These are phyloP conservation scores for Mycosphaerella sp. DNA, from an alignment of 2,329 filamentous ascomycete species.

Conservation along the genomic window DNA sequence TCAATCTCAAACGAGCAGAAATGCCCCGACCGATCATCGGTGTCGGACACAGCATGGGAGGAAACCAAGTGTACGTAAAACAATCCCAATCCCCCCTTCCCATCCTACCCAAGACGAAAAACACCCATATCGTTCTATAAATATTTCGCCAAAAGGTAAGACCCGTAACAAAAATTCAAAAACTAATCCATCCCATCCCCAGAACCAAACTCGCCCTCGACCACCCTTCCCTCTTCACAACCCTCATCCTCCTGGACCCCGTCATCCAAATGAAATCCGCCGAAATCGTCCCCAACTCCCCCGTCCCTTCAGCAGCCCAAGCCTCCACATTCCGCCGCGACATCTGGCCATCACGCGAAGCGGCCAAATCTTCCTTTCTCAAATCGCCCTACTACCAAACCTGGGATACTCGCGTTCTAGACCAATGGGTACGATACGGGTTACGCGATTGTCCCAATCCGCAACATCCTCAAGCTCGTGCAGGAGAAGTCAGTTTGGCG, in stretches of 20 bases:
- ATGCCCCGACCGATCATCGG: slow-evolving; percentile 79
- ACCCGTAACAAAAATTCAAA: neutral
- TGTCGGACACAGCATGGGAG: slow-evolving; percentile 86
- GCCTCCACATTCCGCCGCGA: slow-evolving; percentile 70
- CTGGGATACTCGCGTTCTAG: slow-evolving; percentile 77
- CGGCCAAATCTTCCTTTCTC: slow-evolving; percentile 61
- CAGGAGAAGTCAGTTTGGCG: slow-evolving; percentile 58
- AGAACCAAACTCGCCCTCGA: slow-evolving; percentile 60
- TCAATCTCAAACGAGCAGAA: slow-evolving; percentile 72
- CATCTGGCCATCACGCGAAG: slow-evolving; percentile 69
- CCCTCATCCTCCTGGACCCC: slow-evolving; percentile 75
- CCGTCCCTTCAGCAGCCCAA: slow-evolving; percentile 29
- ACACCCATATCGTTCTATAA: no score
- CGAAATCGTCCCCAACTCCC: slow-evolving; percentile 35
- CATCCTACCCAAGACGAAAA: no score
- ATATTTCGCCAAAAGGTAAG: no score
- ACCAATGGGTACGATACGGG: slow-evolving; percentile 65
- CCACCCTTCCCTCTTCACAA: slow-evolving; percentile 72
- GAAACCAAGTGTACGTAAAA: slow-evolving; percentile 54
- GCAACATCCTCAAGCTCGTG: slow-evolving; percentile 39
- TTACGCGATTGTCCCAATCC: slow-evolving; percentile 63
- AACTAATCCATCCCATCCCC: slow-evolving; percentile 6
- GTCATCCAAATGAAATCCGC: slow-evolving; percentile 57
- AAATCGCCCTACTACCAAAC: slow-evolving; percentile 68
- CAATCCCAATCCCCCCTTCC: no score